Evolutionary conservation across 768 basidiomycete genomes (phyloP).

Genomic region (Boletus patriciae): DNA sequence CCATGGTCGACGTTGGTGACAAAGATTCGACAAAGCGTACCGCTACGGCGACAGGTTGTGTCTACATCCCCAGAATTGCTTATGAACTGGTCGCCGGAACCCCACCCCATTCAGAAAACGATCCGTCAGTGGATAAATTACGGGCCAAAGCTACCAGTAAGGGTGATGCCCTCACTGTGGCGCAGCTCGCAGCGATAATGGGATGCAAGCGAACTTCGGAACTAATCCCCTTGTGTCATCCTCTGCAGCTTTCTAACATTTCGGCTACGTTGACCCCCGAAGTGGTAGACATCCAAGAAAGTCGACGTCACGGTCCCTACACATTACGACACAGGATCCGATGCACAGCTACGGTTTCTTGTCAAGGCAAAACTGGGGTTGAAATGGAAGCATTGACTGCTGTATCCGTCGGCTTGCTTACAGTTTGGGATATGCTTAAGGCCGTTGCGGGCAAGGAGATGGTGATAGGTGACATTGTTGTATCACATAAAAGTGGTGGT

Average conservation of each 20-base stretch:
- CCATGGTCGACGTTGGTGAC: slow-evolving; percentile 79
- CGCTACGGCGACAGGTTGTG: slow-evolving; percentile 75
- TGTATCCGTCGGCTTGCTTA: slow-evolving; percentile 73
- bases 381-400: slow-evolving; percentile 95
- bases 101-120: slow-evolving; percentile 3
- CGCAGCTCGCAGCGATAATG: slow-evolving; percentile 86
- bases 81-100: slow-evolving; percentile 57
- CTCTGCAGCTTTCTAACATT: slow-evolving; percentile 70
- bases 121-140: slow-evolving; percentile 32
- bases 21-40: slow-evolving; percentile 62
- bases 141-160: slow-evolving; percentile 57
- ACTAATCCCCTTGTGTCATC: slow-evolving; percentile 87
- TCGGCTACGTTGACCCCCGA: slow-evolving; percentile 61
- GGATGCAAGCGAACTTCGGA: slow-evolving; percentile 80
- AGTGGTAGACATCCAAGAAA: slow-evolving; percentile 8
- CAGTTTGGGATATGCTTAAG: slow-evolving; percentile 94
- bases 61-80: slow-evolving; percentile 64
- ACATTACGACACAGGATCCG: slow-evolving; percentile 47
- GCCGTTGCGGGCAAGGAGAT: slow-evolving; percentile 87
- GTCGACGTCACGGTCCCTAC: not conserved
- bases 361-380: slow-evolving; percentile 80
- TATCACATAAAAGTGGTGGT: slow-evolving; percentile 71
- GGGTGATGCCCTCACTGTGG: slow-evolving; percentile 71
- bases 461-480: slow-evolving; percentile 68
- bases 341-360: slow-evolving; percentile 68